phyloP scores from a whole-genome alignment of 73 alveolate genomes.

The Uronychia binucleata region DNA sequence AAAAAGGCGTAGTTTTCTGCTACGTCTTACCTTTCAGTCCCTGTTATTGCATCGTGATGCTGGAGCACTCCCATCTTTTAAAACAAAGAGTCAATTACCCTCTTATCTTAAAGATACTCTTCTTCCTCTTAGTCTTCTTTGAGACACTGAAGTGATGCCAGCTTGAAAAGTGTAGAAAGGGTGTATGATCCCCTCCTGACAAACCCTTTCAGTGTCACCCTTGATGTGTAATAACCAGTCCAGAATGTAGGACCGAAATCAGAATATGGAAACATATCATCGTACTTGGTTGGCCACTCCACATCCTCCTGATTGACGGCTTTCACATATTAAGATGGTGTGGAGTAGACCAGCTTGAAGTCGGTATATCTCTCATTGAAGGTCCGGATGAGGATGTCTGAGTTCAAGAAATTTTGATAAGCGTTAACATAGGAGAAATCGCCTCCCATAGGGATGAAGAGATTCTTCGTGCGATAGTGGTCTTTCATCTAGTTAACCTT shows the following conservation, averaged over 20 bases:
- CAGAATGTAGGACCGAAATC: conserved; percentile 77
- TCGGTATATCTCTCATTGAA: conserved; percentile 37
- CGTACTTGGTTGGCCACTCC: conserved; percentile 55
- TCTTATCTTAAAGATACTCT: background rate
- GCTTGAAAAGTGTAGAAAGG: no score
- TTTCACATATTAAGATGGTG: conserved; percentile 64
- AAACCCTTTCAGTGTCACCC: conserved; percentile 82
- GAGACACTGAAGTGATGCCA: conserved; percentile 30
- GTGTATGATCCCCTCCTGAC: conserved; percentile 68
- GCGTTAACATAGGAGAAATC: conserved; percentile 72
- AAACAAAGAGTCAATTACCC: background rate
- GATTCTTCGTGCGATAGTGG: conserved; percentile 52
- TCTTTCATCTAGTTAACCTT: conserved; percentile 23
- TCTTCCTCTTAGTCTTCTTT: conserved; percentile 1
- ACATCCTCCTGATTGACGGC: conserved; percentile 27
- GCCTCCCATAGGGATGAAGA: conserved; percentile 73
- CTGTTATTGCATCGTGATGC: conserved; percentile 93
- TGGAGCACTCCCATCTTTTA: conserved; percentile 54
- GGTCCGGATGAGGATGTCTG: conserved; percentile 55
- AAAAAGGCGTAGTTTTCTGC: conserved; percentile 69
- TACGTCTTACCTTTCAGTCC: conserved; percentile 85
- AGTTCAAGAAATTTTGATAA: conserved; percentile 42
- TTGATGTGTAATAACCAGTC: conserved; percentile 96
- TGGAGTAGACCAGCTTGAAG: conserved; percentile 41
- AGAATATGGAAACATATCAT: conserved; percentile 81